These are phyloP conservation scores for Mortierella sp. DNA, from an alignment of 371 early-diverging fungal genomes.

Conservation along the genomic window DNA sequence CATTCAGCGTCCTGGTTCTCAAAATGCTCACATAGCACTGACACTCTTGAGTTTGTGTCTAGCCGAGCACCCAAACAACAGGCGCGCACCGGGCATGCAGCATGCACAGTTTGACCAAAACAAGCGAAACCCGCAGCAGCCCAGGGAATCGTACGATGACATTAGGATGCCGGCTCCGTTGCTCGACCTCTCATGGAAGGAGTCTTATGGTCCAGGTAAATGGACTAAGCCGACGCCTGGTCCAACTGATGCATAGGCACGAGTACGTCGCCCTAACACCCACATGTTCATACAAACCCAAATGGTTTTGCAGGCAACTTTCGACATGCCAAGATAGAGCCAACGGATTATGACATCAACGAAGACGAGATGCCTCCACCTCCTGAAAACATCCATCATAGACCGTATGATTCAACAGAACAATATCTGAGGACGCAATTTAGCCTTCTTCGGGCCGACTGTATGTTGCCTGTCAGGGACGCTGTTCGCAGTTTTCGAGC, in stretches of 20 bases:
- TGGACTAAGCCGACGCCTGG: no score
- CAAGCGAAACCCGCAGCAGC: neutral
- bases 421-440: conserved; percentile 74
- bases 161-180: conserved; percentile 14
- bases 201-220: no score
- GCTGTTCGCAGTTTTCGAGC: conserved; percentile 60
- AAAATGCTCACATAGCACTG: no score
- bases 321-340: conserved; percentile 25
- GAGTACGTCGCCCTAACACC: no score
- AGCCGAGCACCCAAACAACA: neutral
- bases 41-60: neutral
- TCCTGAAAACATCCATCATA: conserved; percentile 62
- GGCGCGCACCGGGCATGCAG: conserved; percentile 2
- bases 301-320: conserved; percentile 21
- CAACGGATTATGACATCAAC: conserved; percentile 26
- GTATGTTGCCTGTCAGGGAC: conserved; percentile 63
- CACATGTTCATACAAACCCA: neutral
- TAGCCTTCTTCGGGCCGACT: conserved; percentile 72
- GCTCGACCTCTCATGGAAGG: conserved; percentile 36
- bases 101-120: neutral
- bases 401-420: conserved; percentile 61
- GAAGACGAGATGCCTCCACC: conserved; percentile 50
- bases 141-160: conserved; percentile 5
- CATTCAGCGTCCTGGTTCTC: no score
- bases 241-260: no score